These are phyloP conservation scores for Phytophthora cajani DNA, from an alignment of 352 stramenopile genomes.

Conservation along the genomic window DNA sequence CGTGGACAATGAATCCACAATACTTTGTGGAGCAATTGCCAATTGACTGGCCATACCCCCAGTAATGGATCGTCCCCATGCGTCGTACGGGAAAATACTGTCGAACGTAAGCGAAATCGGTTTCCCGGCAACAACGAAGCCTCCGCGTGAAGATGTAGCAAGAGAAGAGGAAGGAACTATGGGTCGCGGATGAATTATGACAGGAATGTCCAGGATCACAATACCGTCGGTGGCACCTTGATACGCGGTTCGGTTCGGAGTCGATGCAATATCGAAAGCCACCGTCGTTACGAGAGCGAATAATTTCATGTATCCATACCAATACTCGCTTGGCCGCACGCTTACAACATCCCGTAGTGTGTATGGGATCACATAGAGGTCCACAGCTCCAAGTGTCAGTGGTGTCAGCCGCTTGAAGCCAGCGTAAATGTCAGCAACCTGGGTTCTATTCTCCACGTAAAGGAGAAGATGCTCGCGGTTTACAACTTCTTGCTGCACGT, in stretches of 20 bases:
- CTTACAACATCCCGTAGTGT: slow-evolving; percentile 29
- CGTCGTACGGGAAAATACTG: slow-evolving; percentile 10
- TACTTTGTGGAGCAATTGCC: slow-evolving; percentile 19
- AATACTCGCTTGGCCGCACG: slow-evolving; percentile 36
- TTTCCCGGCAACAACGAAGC: slow-evolving; percentile 29
- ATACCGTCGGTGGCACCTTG: slow-evolving; percentile 43
- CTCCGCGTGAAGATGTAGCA: slow-evolving; percentile 7
- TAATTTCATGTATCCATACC: slow-evolving; percentile 44
- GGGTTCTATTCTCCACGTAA: slow-evolving; percentile 41
- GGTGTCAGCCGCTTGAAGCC: slow-evolving; percentile 29
- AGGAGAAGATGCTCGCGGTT: slow-evolving; percentile 49
- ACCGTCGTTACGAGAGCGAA: slow-evolving; percentile 56
- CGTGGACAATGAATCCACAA: slow-evolving; percentile 4
- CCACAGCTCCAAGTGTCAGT: slow-evolving; percentile 28
- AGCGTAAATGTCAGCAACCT: slow-evolving; percentile 49
- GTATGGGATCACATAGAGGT: slow-evolving; percentile 52
- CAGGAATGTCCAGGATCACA: slow-evolving; percentile 44
- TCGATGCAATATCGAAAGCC: slow-evolving; percentile 39
- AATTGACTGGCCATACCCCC: slow-evolving; percentile 31
- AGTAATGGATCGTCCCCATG: slow-evolving; percentile 12
- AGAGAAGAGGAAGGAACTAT: slow-evolving; percentile 19
- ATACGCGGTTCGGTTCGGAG: slow-evolving; percentile 39
- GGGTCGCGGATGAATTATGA: slow-evolving; percentile 39
- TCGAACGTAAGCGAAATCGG: slow-evolving; percentile 29
- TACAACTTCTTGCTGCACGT: slow-evolving; percentile 39